Conservation (phyloP, 2,329 filamentous ascomycete genomes). For the Didymella pinodella region DNA sequence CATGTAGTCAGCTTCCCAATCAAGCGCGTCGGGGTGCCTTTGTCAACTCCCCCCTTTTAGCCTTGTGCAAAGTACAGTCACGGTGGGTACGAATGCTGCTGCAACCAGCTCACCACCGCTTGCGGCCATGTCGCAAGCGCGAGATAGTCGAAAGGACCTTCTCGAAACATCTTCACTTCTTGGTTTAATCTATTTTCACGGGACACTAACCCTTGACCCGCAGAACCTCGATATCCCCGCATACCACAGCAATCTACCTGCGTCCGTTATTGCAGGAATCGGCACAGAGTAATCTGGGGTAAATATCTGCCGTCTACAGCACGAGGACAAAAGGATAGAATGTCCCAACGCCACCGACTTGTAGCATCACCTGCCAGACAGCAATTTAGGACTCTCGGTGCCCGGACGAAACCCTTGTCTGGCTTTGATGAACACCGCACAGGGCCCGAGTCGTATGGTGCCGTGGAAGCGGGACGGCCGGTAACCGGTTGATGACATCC, state of each 20-base stretch:
- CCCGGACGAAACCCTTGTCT: conserved; percentile 25
- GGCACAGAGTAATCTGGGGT: conserved; percentile 37
- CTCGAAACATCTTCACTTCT: conserved; percentile 46
- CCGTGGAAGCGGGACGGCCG: conserved; percentile 9
- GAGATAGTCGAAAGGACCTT: conserved; percentile 23
- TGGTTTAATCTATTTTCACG: conserved; percentile 45
- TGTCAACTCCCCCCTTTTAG: conserved; percentile 27
- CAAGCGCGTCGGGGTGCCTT: conserved; percentile 25
- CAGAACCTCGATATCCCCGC: conserved; percentile 41
- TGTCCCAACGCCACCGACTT: conserved; percentile 28
- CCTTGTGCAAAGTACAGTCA: conserved; percentile 27
- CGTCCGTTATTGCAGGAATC: conserved; percentile 39
- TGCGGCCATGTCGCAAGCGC: conserved; percentile 8
- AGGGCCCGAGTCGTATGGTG: conserved; percentile 13
- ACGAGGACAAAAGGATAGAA: conserved; percentile 31
- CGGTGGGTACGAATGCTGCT: conserved; percentile 29
- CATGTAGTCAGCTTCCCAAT: conserved; percentile 38
- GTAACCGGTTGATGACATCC: conserved; percentile 18
- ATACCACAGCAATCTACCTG: conserved; percentile 41
- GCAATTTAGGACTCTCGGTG: conserved; percentile 28
- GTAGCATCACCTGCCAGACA: conserved; percentile 31
- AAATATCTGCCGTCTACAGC: conserved; percentile 36
- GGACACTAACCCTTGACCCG: conserved; percentile 29
- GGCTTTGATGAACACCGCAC: conserved; percentile 22
- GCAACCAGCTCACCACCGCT: conserved; percentile 28